A percentile compares a stretch with the other conserved stretches of the same genome.
Conservation (phyloP, 2,329 filamentous ascomycete genomes). For the Pyricularia pennisetigena region DNA sequence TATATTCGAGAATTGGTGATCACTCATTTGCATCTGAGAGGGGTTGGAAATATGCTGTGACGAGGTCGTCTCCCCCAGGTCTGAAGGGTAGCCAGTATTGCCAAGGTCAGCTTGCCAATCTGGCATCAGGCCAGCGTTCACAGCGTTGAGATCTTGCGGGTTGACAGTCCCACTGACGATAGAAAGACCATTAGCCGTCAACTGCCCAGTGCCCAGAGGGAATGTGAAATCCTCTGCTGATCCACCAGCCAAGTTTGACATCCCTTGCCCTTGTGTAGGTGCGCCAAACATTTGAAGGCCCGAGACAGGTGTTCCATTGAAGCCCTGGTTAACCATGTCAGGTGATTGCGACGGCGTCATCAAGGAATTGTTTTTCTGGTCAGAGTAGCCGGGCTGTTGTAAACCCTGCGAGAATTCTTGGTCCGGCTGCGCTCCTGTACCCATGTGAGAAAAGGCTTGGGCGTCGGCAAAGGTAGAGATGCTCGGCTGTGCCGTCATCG, state of each 20-base stretch:
- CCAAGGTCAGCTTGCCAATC: background rate
- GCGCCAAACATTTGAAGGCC: background rate
- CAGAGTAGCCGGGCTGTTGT: background rate
- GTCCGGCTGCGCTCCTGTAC: background rate
- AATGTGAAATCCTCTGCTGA: background rate
- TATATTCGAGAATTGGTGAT: background rate
- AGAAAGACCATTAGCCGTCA: background rate
- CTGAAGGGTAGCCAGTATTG: background rate
- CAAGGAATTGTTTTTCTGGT: background rate
- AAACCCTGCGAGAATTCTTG: constrained; percentile 4
- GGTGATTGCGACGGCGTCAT: background rate
- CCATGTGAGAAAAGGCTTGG: background rate
- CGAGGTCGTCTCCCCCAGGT: background rate
- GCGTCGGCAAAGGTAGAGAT: background rate
- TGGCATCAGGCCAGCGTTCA: background rate
- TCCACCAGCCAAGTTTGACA: background rate
- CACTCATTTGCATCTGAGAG: background rate
- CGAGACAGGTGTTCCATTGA: background rate
- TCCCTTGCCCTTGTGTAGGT: background rate
- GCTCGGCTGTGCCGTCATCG: background rate
- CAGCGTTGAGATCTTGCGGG: background rate
- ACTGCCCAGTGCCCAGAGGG: background rate
- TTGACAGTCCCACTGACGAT: background rate
- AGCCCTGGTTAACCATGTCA: background rate
- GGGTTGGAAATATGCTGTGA: background rate